These are phyloP conservation scores for Solidago caesia DNA, from an alignment of 129 eudicot species.

Conservation along the genomic window DNA sequence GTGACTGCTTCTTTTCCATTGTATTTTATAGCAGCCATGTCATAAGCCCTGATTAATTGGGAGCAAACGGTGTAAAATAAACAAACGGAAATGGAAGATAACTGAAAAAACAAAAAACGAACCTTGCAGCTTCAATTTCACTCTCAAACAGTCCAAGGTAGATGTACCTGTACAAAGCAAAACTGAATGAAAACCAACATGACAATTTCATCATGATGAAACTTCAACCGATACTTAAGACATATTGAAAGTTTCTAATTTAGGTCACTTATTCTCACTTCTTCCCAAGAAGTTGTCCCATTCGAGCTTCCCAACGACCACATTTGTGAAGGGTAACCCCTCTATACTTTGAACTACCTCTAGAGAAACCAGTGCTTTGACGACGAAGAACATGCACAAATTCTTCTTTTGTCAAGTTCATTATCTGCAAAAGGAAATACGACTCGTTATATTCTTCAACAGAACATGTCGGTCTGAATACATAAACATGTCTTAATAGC, in stretches of 20 bases:
- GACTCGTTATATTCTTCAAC: conserved; percentile 34
- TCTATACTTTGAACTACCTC: conserved; percentile 66
- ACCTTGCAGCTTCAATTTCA: conserved; percentile 87
- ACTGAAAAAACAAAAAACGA: background rate
- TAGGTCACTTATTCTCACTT: conserved; percentile 33
- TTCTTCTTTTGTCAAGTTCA: conserved; percentile 45
- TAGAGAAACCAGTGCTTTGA: conserved; percentile 60
- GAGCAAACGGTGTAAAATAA: background rate
- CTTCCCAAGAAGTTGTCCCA: conserved; percentile 71
- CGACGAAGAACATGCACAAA: conserved; percentile 54
- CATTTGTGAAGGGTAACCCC: conserved; percentile 73
- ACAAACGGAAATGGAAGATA: background rate
- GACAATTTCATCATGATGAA: background rate
- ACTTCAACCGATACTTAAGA: background rate
- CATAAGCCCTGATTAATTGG: conserved; percentile 20
- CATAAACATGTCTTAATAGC: background rate
- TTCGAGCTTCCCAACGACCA: conserved; percentile 79
- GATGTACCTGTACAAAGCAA: conserved; percentile 48
- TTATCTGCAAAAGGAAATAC: conserved; percentile 30
- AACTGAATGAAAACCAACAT: background rate
- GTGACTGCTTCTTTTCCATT: conserved; percentile 27
- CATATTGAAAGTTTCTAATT: background rate
- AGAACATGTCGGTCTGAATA: conserved; percentile 16
- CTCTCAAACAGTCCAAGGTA: conserved; percentile 79
- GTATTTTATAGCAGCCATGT: conserved; percentile 20